These are phyloP conservation scores for Phlebopus sp. DNA, from an alignment of 1,284 basidiomycete species.

Conservation along the genomic window DNA sequence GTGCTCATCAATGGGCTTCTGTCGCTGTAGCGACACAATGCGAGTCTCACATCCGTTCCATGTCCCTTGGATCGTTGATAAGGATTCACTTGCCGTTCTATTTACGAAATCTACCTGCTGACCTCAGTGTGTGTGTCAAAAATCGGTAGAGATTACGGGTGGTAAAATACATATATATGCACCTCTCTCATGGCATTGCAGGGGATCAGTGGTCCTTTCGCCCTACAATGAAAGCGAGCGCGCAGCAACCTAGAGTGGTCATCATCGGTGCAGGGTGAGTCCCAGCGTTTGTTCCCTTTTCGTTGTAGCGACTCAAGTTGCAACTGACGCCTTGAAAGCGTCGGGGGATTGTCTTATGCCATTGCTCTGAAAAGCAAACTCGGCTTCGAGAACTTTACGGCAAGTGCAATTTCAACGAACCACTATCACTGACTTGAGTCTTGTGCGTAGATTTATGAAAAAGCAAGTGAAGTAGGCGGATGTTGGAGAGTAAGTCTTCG, in stretches of 20 bases:
- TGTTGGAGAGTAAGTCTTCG: constrained; percentile 24
- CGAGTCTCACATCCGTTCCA: no score
- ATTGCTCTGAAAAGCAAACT: constrained; percentile 21
- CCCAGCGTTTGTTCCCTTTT: neutral
- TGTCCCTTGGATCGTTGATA: neutral
- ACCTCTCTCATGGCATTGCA: no score
- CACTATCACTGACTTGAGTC: constrained; percentile 5
- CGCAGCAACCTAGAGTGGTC: constrained; percentile 13
- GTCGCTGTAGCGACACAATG: no score
- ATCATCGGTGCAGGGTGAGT: constrained; percentile 27
- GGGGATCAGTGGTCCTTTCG: no score
- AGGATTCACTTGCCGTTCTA: neutral
- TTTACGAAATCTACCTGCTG: constrained; percentile 6
- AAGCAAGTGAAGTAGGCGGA: constrained; percentile 23
- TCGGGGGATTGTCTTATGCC: constrained; percentile 24
- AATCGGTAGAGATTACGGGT: no score
- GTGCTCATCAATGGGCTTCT: no score
- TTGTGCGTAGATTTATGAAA: constrained; percentile 24
- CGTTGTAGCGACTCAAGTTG: neutral
- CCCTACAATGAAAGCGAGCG: no score
- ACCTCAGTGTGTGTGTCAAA: neutral
- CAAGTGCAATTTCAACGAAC: constrained; percentile 1
- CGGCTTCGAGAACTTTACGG: constrained; percentile 23
- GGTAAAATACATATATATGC: no score
- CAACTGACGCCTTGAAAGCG: constrained; percentile 3